phyloP scores from a whole-genome alignment of 2,329 filamentous ascomycete genomes.

The Aspergillus persii region DNA sequence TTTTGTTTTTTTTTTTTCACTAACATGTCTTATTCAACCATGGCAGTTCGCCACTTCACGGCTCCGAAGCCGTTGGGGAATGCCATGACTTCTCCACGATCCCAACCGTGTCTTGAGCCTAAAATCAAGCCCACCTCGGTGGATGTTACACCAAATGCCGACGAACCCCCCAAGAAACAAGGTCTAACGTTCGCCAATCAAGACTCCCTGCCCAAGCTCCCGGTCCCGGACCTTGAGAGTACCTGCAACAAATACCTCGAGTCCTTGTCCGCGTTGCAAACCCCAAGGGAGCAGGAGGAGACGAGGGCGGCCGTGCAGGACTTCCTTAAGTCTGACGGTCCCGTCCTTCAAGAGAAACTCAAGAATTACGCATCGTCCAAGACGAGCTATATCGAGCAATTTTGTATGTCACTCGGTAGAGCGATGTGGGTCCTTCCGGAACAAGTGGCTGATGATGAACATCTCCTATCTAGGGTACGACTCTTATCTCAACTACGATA shows the following conservation, averaged over 20 bases:
- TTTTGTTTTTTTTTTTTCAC: conserved; percentile 36
- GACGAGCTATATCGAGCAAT: conserved; percentile 97
- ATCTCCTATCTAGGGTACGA: conserved; percentile 74
- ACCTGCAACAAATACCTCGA: conserved; percentile 78
- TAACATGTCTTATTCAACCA: conserved; percentile 60
- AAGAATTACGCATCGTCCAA: conserved; percentile 87
- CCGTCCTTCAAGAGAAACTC: conserved; percentile 79
- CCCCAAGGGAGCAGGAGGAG: conserved; percentile 75
- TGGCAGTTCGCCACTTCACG: conserved; percentile 69
- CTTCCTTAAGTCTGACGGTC: conserved; percentile 78
- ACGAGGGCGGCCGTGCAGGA: conserved; percentile 77
- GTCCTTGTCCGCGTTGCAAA: conserved; percentile 77
- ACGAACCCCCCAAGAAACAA: conserved; percentile 51
- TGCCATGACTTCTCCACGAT: conserved; percentile 53
- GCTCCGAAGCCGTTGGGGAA: conserved; percentile 71
- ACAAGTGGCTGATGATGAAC: not conserved
- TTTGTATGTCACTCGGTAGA: conserved; percentile 65
- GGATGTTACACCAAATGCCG: conserved; percentile 9
- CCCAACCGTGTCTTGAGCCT: conserved; percentile 25
- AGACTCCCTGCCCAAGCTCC: conserved; percentile 83
- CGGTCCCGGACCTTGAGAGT: conserved; percentile 81
- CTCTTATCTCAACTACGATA: conserved; percentile 96
- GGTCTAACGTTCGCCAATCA: conserved; percentile 88
- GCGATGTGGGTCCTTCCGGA: not conserved
- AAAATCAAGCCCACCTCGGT: conserved; percentile 18